Evolutionary conservation across 129 eudicot species (phyloP).

Genomic region (Saussurea involucrata): DNA sequence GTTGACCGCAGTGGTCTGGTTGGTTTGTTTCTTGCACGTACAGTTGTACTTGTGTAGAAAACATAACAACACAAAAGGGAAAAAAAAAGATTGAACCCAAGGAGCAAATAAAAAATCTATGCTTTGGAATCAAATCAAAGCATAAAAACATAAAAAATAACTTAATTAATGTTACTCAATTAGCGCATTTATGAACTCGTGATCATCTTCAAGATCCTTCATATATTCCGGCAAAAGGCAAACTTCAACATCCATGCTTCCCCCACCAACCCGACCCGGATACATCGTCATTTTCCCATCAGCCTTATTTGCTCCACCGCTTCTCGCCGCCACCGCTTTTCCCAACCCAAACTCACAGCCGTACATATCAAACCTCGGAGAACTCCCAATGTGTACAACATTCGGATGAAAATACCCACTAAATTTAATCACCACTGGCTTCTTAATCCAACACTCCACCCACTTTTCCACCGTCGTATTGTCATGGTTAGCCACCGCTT

Average conservation of each 20-base stretch:
- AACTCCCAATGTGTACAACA: conserved; percentile 28
- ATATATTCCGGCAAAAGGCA: conserved; percentile 32
- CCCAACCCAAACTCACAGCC: conserved; percentile 59
- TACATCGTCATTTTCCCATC: conserved; percentile 37
- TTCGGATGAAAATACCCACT: conserved; percentile 9
- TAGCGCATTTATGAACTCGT: no score
- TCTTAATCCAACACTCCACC: conserved; percentile 18
- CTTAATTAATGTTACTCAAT: no score
- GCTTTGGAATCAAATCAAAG: no score
- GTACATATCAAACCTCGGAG: conserved; percentile 55
- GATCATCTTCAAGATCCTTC: not conserved
- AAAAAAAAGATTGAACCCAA: no score
- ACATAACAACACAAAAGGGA: no score
- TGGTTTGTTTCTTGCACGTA: no score
- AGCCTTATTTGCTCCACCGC: conserved; percentile 41
- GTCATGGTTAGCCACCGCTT: conserved; percentile 23
- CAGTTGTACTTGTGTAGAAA: no score
- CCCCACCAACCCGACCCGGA: conserved; percentile 38
- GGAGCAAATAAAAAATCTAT: no score
- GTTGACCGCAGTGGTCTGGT: no score
- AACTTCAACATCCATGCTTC: conserved; percentile 43
- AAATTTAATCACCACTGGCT: not conserved
- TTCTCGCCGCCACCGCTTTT: conserved; percentile 43
- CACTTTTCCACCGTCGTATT: conserved; percentile 8
- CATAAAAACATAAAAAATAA: no score